Conservation (phyloP, 2,329 filamentous ascomycete genomes). For the Erysiphe pulchra region DNA sequence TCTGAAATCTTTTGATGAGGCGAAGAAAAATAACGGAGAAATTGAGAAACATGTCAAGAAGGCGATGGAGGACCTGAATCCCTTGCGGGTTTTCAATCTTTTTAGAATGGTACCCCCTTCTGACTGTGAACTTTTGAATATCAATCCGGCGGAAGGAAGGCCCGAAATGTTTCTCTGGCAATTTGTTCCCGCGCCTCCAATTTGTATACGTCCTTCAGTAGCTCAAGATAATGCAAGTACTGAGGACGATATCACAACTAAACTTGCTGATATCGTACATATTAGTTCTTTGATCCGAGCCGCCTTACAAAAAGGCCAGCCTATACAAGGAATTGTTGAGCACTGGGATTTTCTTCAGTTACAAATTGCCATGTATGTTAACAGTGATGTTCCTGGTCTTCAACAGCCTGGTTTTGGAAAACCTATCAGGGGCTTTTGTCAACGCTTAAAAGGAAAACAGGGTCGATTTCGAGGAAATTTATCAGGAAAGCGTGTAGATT, state of each 20-base stretch:
- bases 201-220: constrained; percentile 83
- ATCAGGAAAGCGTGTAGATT: constrained; percentile 95
- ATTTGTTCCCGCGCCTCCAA: constrained; percentile 76
- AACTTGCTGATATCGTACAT: constrained; percentile 88
- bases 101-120: constrained; percentile 67
- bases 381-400: constrained; percentile 85
- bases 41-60: constrained; percentile 79
- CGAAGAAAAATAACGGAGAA: constrained; percentile 53
- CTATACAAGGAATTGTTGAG: constrained; percentile 79
- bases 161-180: constrained; percentile 98
- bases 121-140: constrained; percentile 76
- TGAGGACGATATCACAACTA: constrained; percentile 89
- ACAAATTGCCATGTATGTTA: constrained; percentile 93
- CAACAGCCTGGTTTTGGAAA: constrained; percentile 71
- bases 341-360: constrained; percentile 95
- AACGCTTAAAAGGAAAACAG: constrained; percentile 89
- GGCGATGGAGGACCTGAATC: constrained; percentile 84
- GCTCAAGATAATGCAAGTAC: constrained; percentile 81
- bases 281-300: constrained; percentile 71
- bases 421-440: constrained; percentile 77
- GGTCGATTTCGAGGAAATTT: constrained; percentile 91
- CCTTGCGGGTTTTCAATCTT: constrained; percentile 64
- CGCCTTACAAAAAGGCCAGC: constrained; percentile 58
- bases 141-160: constrained; percentile 63
- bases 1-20: constrained; percentile 61